Evolutionary conservation across 1,284 basidiomycete genomes (phyloP), one percentile per base, ranked within the genome.

Genomic region (Ustilago tritici): DNA sequence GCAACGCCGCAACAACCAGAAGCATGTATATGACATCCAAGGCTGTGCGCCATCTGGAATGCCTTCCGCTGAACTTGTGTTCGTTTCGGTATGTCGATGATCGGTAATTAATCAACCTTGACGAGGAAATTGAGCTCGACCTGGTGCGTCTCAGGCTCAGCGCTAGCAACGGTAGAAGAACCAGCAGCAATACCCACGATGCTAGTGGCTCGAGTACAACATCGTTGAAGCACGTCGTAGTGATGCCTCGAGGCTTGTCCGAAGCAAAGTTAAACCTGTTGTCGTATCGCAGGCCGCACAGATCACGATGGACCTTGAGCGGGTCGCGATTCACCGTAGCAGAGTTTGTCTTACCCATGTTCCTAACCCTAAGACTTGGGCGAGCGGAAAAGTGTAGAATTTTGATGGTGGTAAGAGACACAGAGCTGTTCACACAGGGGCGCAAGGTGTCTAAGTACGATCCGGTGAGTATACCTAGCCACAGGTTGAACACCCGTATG

Each of bases 211-310:
- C 78, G 31, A 81, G 67, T 15, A 81, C 65, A 3, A 76, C 76
- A 46, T 81, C 80, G 60, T 77, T 70, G 61, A 81, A 80, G 78
- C 80, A 81, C 11, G 72, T 80, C 19, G 63, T 64, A 3, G 73
- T 72, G 19, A 77, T 53, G 43, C 66, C 61, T 19, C 49, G 40
- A 14, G 53, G 31, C 56, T 53, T 40, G 56, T 50, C 40, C 14
- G 76, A 78, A 9, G 65, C 62, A 46, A 80, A 78, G n/a, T 36
- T 55, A 41, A 63, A 72, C 2, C 31, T 28, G 57, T 72, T 72
- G 60, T 72, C 70, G 57, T 66, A 72, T 17, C 70, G 60, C 53
- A 66, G 31, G 6, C 70, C 70, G 34, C 70, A 72, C 4, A 72
- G 61, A 35, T 31, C 31, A 8, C 63, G 70, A n/a, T 72, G 70